A percentile compares a stretch with the other conserved stretches of the same genome.
phyloP scores from a whole-genome alignment of 495 filamentous ascomycete genomes.

The Aspergillus olivimuriae region DNA sequence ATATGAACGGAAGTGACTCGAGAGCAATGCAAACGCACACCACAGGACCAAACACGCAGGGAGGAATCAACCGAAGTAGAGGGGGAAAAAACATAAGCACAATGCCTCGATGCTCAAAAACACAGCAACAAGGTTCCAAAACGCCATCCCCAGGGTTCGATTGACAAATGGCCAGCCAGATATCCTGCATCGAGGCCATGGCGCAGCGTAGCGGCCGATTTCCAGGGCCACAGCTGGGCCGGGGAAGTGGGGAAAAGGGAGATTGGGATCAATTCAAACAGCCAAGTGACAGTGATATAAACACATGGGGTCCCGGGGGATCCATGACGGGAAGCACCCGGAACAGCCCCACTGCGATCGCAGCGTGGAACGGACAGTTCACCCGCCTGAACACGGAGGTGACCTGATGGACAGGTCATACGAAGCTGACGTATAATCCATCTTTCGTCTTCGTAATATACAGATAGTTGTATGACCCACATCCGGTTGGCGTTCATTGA shows the following conservation, averaged over 20 bases:
- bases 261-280: too few relatives aligned
- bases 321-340: too few relatives aligned
- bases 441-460: background rate
- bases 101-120: slow-evolving; percentile 21
- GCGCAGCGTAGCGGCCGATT: too few relatives aligned
- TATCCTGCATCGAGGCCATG: slow-evolving; percentile 11
- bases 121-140: slow-evolving; percentile 8
- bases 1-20: slow-evolving; percentile 1
- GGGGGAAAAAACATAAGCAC: slow-evolving; percentile 13
- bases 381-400: too few relatives aligned
- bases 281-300: background rate
- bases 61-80: slow-evolving; percentile 12
- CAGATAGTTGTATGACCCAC: slow-evolving; percentile 20
- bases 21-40: slow-evolving; percentile 3
- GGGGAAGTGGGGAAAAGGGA: background rate
- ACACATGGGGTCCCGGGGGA: too few relatives aligned
- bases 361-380: too few relatives aligned
- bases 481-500: slow-evolving; percentile 51
- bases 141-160: slow-evolving; percentile 10
- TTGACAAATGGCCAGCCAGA: slow-evolving; percentile 7
- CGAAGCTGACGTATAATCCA: background rate
- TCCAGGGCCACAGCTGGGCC: too few relatives aligned
- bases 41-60: slow-evolving; percentile 7
- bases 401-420: background rate
- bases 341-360: too few relatives aligned